Percentiles rank a stretch among this genome's conserved stretches.
These are phyloP conservation scores for Camelina hispida DNA, from an alignment of 345 rosid species.

Conservation along the genomic window DNA sequence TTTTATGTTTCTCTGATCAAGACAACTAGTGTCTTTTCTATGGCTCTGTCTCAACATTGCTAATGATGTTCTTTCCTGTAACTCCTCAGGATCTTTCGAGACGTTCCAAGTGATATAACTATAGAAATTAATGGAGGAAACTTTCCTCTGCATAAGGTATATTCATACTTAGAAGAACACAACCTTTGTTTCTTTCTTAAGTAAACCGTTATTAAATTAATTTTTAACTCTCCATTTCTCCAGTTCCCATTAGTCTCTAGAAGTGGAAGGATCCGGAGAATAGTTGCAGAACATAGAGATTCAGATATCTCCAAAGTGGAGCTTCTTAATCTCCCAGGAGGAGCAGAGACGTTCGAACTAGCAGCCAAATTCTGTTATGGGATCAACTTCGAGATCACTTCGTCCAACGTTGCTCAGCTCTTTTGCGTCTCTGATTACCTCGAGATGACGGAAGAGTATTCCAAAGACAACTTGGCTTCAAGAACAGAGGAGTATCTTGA, in stretches of 20 bases:
- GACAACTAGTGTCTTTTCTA: not conserved
- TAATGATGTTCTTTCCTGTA: conserved; percentile 9
- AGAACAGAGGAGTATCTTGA: conserved; percentile 92
- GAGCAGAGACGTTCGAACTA: conserved; percentile 77
- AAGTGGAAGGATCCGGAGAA: conserved; percentile 80
- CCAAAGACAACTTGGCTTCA: conserved; percentile 83
- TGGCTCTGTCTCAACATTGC: not conserved
- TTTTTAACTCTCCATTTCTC: conserved; percentile 25
- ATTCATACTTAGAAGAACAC: not conserved
- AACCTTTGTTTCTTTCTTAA: conserved; percentile 16
- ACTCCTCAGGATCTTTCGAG: conserved; percentile 83
- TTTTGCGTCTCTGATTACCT: conserved; percentile 87
- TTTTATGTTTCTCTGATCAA: conserved; percentile 2
- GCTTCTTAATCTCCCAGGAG: conserved; percentile 92
- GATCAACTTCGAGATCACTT: conserved; percentile 86
- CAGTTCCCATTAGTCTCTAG: conserved; percentile 96
- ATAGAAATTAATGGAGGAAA: conserved; percentile 80
- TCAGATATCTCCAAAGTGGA: conserved; percentile 87
- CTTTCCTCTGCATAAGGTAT: conserved; percentile 87
- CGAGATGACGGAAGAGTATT: conserved; percentile 90
- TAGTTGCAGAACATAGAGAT: conserved; percentile 90
- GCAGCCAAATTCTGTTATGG: conserved; percentile 97
- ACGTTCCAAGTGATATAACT: conserved; percentile 89
- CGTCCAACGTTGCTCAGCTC: conserved; percentile 86
- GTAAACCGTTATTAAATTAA: not conserved